Conservation (phyloP, 2,329 filamentous ascomycete genomes). For the Colletotrichum nymphaeae region DNA sequence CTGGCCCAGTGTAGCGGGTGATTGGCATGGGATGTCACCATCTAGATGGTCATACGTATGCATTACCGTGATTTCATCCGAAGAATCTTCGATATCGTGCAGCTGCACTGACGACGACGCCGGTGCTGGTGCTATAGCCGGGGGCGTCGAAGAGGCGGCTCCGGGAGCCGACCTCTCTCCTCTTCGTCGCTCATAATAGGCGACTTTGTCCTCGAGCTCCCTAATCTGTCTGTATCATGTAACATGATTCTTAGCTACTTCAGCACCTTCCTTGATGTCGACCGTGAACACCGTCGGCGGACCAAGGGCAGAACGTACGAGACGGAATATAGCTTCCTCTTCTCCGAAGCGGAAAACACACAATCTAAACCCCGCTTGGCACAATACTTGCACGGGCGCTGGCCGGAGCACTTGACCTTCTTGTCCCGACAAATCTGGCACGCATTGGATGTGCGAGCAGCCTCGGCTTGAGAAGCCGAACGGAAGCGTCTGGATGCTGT, state of each 20-base stretch:
- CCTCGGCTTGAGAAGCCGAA: conserved; percentile 27
- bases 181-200: conserved; percentile 14
- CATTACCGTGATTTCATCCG: not conserved
- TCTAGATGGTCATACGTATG: not conserved
- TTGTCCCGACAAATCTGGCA: conserved; percentile 26
- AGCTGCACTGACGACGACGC: not conserved
- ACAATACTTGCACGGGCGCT: conserved; percentile 30
- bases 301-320: conserved; percentile 2
- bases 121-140: no score
- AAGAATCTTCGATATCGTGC: not conserved
- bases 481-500: conserved; percentile 6
- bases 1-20: not conserved
- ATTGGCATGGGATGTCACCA: not conserved
- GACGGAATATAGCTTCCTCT: conserved; percentile 30
- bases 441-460: conserved; percentile 12
- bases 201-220: conserved; percentile 6
- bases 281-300: not conserved
- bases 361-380: conserved; percentile 15
- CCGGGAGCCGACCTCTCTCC: not conserved
- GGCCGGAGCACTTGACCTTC: conserved; percentile 32
- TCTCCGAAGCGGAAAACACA: conserved; percentile 11
- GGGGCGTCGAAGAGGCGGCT: not conserved
- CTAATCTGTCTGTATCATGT: not conserved
- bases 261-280: not conserved
- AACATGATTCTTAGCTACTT: not conserved